Evolutionary conservation across 805 yeast genomes (phyloP), one percentile per base, ranked within the genome.

Genomic region (Wickerhamiella brachini): DNA sequence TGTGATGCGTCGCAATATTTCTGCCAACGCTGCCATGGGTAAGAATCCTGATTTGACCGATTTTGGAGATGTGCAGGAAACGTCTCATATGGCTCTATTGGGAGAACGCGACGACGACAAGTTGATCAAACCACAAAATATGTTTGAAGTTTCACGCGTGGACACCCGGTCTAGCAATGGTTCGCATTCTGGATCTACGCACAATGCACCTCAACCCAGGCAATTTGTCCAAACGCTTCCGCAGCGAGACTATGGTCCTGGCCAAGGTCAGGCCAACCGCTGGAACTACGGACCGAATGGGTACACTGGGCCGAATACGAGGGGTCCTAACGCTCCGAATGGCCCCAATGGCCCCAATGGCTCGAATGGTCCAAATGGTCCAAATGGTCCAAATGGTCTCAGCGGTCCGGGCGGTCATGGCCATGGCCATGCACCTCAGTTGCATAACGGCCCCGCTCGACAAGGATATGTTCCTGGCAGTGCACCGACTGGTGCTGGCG

Each of bases 1-100:
- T 63, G 73, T 85, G 49, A 73, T 83, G 71, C 78, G 89, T 60
- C 71, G 95, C 57, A 22, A 73, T 55, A 44, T 56, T 54, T 50
- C 62, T 53, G 51, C 59, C 56, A 47, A 49, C 10, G 29, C 38
- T 9, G 48, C 49, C 41, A 29, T 52, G 26, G 47, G 31, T 13
- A 17, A 26, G 20, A 43, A 46, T 4, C 23, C 38, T 10, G 49
- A 46, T 9, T 9, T 41, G 17, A 37, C 41, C 20, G 51, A 48
- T 12, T 43, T 22, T 12, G 47, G 26, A 13, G 48, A 49, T n/a
- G 45, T 34, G 12, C 29, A 41, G 20, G 47, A 29, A n/a, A 29
- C 41, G 18, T 48, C 51, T 5, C 47, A 48, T 15, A 21, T 49
- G 17, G 51, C 47, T 8, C 29, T 44, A 6, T 12, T 44, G 10